phyloP scores from a whole-genome alignment of 495 filamentous ascomycete genomes.

The Aspergillus funiculosus region DNA sequence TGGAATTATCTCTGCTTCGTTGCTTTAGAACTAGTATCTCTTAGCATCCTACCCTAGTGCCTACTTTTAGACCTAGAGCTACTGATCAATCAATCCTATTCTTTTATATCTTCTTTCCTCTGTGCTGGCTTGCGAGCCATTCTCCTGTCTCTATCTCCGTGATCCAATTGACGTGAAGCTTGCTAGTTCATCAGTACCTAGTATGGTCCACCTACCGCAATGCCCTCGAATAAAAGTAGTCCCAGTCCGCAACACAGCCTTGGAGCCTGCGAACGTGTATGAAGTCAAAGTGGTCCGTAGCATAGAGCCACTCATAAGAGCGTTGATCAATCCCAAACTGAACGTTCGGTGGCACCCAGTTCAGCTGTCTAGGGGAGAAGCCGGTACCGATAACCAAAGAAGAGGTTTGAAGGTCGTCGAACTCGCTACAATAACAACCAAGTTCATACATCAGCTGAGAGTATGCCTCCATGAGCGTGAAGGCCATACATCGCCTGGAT shows the following conservation, averaged over 20 bases:
- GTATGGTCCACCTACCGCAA: background rate
- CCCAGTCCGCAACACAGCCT: constrained; percentile 11
- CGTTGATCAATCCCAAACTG: constrained; percentile 16
- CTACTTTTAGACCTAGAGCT: too few species aligned
- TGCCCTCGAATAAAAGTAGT: constrained; percentile 3
- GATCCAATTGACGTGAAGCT: too few species aligned
- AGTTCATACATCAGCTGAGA: background rate
- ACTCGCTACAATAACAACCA: constrained; percentile 4
- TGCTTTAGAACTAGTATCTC: too few species aligned
- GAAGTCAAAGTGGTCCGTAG: constrained; percentile 9
- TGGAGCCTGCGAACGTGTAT: constrained; percentile 11
- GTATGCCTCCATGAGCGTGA: background rate
- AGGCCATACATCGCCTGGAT: constrained; percentile 10
- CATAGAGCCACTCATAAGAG: constrained; percentile 11
- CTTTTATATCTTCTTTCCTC: background rate
- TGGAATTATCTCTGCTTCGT: too few species aligned
- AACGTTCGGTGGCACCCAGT: constrained; percentile 16
- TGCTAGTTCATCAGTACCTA: too few species aligned
- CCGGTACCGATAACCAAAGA: constrained; percentile 23
- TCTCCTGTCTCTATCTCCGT: too few species aligned
- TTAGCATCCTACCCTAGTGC: too few species aligned
- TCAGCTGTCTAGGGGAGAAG: constrained; percentile 12
- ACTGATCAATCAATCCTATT: too few species aligned
- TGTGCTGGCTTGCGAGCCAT: too few species aligned
- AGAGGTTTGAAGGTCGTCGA: constrained; percentile 15